Evolutionary conservation across 2,329 filamentous ascomycete genomes (phyloP), one percentile per base, ranked within the genome.

Genomic region (Neonectria ditissima): DNA sequence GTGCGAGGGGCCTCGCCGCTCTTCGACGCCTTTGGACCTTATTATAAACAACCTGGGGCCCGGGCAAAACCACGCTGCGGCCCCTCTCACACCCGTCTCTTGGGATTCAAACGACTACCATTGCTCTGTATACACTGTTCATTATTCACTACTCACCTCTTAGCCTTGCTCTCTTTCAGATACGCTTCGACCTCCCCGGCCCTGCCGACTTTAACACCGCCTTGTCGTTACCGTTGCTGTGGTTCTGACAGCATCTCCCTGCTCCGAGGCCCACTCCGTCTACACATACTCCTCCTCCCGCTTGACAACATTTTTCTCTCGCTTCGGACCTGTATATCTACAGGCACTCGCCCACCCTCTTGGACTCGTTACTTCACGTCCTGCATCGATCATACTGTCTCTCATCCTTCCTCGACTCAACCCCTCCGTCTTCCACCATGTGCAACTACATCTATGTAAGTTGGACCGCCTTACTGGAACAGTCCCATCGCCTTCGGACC

Each of bases 371-470:
- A 13, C 48, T 30, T 53, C 28, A 32, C 59, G 30, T 39, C 34
- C 28, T 44, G 18, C 37, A 41, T 34, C 30, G 47, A 20, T 24
- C 11, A 51, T 54, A 18, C 62, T 50, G 39, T 24, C 22, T 34
- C 30, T 41, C 30, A 13, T 48, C 24, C 54, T 59, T 22, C 44
- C 41, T 51, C 56, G 45, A 30, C 58, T 47, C 30, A 30, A 39
- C 18, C 48, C 28, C 54, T 59, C 32, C 18, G 26, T 47, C 51
- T 61, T 54, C 34, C 68, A 79, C 62, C 65, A 84, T 84, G 83
- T 84, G 82, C 77, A 83, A 84, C 75, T 84, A 83, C 72, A 84
- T 83, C 59, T 83, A 84, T 69, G 80, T 82, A 74, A 65, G 79
- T 74, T 24, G 53, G 37, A 55, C 50, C 45, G 30, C 43, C n/a